Conservation (phyloP, 1,139 yeast species). For the Lodderomyces margitis region DNA sequence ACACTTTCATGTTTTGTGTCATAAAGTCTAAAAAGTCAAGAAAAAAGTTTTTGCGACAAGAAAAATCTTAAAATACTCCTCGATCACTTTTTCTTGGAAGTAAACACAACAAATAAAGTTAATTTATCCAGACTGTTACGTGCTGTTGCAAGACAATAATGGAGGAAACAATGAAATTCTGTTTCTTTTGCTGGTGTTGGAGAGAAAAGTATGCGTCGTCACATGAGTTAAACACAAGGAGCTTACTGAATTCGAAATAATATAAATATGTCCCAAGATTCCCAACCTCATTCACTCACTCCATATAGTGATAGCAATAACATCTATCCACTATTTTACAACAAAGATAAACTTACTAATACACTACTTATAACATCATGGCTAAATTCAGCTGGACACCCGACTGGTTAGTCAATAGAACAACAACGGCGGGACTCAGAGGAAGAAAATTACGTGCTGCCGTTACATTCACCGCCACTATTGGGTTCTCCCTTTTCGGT, state of each 20-base stretch:
- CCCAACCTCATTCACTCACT: not conserved
- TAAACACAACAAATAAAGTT: not conserved
- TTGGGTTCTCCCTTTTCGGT: constrained; percentile 71
- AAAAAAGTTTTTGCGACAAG: not conserved
- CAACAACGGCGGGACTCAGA: constrained; percentile 45
- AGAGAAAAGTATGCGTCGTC: too few species aligned
- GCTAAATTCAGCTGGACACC: constrained; percentile 1
- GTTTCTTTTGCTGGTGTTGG: not conserved
- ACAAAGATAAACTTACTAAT: not conserved
- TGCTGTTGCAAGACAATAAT: too few species aligned
- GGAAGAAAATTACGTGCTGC: constrained; percentile 45
- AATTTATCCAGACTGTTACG: too few species aligned
- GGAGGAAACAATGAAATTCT: not conserved
- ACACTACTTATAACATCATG: not conserved
- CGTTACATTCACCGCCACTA: constrained; percentile 57
- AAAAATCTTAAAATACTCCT: not conserved
- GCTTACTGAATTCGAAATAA: not conserved
- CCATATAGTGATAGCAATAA: not conserved
- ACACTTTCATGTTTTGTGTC: not conserved
- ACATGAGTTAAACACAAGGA: too few species aligned
- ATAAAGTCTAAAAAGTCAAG: not conserved
- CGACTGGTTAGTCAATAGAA: constrained; percentile 24
- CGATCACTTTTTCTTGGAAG: not conserved
- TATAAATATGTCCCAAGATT: not conserved
- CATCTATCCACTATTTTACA: not conserved